Evolutionary conservation across 1,284 basidiomycete species (phyloP).

Genomic region (Moesziomyces aphidis): DNA sequence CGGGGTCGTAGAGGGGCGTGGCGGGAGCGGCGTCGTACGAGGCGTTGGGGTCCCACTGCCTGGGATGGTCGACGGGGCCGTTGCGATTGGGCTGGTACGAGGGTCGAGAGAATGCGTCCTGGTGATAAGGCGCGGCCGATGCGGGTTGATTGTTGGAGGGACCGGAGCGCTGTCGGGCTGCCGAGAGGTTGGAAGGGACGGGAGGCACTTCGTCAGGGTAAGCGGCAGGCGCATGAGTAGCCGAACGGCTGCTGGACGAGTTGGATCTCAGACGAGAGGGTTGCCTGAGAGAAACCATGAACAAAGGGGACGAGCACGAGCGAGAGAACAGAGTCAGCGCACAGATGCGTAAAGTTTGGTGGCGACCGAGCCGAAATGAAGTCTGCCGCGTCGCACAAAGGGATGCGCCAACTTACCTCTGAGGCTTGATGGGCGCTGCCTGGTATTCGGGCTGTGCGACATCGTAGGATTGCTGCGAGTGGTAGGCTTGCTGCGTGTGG

Average conservation of each 20-base stretch:
- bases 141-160: background rate
- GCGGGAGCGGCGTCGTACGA: slow-evolving; percentile 29
- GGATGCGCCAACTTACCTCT: slow-evolving; percentile 21
- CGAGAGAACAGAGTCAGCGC: slow-evolving; percentile 1
- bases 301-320: slow-evolving; percentile 3
- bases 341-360: background rate
- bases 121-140: slow-evolving; percentile 11
- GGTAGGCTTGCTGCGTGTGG: slow-evolving; percentile 13
- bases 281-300: slow-evolving; percentile 11
- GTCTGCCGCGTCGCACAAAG: background rate
- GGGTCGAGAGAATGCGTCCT: slow-evolving; percentile 18
- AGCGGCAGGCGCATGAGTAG: slow-evolving; percentile 8
- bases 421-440: slow-evolving; percentile 30
- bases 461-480: slow-evolving; percentile 19
- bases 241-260: slow-evolving; percentile 26
- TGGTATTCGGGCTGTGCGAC: slow-evolving; percentile 27
- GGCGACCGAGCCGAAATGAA: slow-evolving; percentile 5
- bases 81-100: slow-evolving; percentile 12
- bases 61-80: slow-evolving; percentile 18
- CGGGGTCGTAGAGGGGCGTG: slow-evolving; percentile 31
- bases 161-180: slow-evolving; percentile 13
- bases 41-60: slow-evolving; percentile 38
- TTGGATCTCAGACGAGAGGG: slow-evolving; percentile 30
- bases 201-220: slow-evolving; percentile 30
- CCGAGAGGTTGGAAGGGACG: slow-evolving; percentile 29